Evolutionary conservation across 2,329 filamentous ascomycete genomes (phyloP).

Genomic region (Colletotrichum camelliae): DNA sequence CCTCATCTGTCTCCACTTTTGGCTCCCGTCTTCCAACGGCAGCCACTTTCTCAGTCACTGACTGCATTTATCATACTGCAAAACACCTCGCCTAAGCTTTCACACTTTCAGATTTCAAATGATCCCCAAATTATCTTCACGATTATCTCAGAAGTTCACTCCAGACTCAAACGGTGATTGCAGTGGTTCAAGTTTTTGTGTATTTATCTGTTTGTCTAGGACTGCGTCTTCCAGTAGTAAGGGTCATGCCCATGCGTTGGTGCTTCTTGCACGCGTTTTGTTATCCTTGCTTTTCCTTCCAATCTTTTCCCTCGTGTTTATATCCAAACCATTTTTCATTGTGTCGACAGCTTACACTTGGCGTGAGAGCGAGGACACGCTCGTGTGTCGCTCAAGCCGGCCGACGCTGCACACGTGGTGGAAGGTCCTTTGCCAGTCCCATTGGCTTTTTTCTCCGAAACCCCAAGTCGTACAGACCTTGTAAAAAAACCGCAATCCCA

Average conservation of each 20-base stretch:
- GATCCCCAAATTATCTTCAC: no score
- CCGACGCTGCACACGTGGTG: background rate
- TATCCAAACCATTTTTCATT: background rate
- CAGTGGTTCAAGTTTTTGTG: background rate
- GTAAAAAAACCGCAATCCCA: slow-evolving; percentile 2
- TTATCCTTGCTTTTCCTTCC: slow-evolving; percentile 5
- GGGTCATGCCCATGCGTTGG: background rate
- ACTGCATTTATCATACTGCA: no score
- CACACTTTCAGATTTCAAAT: no score
- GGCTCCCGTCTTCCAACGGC: background rate
- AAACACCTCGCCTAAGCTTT: no score
- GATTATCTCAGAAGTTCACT: no score
- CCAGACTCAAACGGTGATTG: no score
- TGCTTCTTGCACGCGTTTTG: background rate
- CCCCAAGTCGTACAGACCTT: background rate
- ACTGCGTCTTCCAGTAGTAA: background rate
- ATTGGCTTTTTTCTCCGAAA: background rate
- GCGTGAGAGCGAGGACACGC: background rate
- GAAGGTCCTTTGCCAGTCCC: background rate
- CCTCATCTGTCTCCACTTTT: background rate
- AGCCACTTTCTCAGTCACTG: no score
- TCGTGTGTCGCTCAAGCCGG: background rate
- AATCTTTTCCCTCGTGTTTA: background rate
- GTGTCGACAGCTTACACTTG: background rate
- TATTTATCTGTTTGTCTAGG: slow-evolving; percentile 17